These are phyloP conservation scores for Ceratorhiza oryzae-sativae DNA, from an alignment of 1,284 basidiomycete species.

Conservation along the genomic window DNA sequence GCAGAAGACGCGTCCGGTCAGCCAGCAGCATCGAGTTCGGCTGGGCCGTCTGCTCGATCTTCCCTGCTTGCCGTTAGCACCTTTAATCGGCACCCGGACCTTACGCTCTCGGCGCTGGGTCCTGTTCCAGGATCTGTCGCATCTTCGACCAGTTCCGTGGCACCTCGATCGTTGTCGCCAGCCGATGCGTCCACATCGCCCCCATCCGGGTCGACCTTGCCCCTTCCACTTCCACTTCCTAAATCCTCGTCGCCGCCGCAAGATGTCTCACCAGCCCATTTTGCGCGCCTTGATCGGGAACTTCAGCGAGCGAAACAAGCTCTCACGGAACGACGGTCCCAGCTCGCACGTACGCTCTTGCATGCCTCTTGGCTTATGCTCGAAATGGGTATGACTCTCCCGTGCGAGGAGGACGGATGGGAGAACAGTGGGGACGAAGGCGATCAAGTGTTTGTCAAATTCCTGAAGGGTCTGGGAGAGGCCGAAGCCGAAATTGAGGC, in stretches of 20 bases:
- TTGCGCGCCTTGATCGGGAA: slow-evolving; percentile 79
- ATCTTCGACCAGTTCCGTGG: neutral
- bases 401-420: slow-evolving; percentile 46
- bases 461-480: slow-evolving; percentile 68
- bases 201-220: neutral
- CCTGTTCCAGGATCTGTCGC: neutral
- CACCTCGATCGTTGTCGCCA: neutral
- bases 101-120: slow-evolving; percentile 22
- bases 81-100: slow-evolving; percentile 36
- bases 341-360: slow-evolving; percentile 67
- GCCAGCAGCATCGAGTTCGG: neutral
- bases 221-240: slow-evolving; percentile 51
- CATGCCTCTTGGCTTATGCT: slow-evolving; percentile 82
- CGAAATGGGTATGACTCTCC: slow-evolving; percentile 73
- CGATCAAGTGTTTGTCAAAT: slow-evolving; percentile 61
- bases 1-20: slow-evolving; percentile 6
- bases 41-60: neutral
- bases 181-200: neutral
- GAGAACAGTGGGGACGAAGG: slow-evolving; percentile 31
- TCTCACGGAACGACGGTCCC: slow-evolving; percentile 64
- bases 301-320: slow-evolving; percentile 71
- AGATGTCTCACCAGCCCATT: slow-evolving; percentile 79
- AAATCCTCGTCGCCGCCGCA: slow-evolving; percentile 50
- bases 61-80: slow-evolving; percentile 21
- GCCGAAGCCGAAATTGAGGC: slow-evolving; percentile 59